Base-by-base conservation (phyloP, 345 rosid genomes). In the Cardiospermum halicacabum region DNA sequence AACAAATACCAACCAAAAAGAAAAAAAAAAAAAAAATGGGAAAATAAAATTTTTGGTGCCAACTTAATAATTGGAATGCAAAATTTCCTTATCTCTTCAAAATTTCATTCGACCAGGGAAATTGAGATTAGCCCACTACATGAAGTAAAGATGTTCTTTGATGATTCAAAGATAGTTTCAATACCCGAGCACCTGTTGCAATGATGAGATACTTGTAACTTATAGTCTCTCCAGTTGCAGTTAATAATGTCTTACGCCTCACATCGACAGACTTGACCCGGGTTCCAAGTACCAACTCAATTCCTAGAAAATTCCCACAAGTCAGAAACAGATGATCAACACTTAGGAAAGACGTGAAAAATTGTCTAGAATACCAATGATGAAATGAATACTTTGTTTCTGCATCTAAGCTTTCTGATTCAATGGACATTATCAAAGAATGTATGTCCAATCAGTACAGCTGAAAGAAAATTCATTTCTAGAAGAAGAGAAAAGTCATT, bases 131-230 rank as follows among this genome's bases (percentile, higher is more conserved):
- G 12, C 2, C 7, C 7, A 54, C 16, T 19, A 39, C n/a, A 27
- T 8, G 40, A 60, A 64, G 55, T 53, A 60, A 60, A 61, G 34
- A 54, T 58, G 37, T 61, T n/a, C 55, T 31, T 58, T 19, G n/a
- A 32, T 32, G 13, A 42, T 61, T 32, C 54, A 62, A 78, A 78
- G 76, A 78, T 67, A 65, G 69, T 65, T 81, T 60, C 77, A 79
- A 64, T 94, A 94, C 99, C 97, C 91, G 87, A 81, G 99, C 99
- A 81, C 99, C 99, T 63, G 97, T 91, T 60, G 96, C 97, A 75
- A 94, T 78, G 73, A 94, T 87, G 69, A 94, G 88, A 77, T 78
- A 67, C 73, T 89, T 84, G 79, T 88, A 94, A 76, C 92, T 85
- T 71, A 94, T 94, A 55, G 97, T 94, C 82, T 94, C 99, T 51